Evolutionary conservation across 495 filamentous ascomycete species (phyloP).

Genomic region (Penicillium longicatenatum): DNA sequence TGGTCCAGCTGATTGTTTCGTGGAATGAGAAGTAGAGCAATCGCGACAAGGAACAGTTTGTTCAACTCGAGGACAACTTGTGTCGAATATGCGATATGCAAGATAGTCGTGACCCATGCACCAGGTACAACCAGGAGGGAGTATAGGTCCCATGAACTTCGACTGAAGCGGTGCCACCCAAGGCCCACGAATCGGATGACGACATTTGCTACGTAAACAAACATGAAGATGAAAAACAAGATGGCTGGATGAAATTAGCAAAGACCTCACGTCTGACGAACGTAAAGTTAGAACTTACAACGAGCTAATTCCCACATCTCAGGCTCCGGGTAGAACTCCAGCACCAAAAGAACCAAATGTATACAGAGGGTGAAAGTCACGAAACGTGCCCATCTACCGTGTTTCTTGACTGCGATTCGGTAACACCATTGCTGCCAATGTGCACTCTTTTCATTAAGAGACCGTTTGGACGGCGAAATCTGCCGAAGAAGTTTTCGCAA

Average conservation of each 20-base stretch:
- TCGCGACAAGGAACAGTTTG: slow-evolving; percentile 90
- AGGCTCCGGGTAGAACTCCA: slow-evolving; percentile 82
- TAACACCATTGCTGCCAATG: slow-evolving; percentile 93
- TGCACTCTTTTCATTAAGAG: slow-evolving; percentile 69
- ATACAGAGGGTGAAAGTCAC: slow-evolving; percentile 78
- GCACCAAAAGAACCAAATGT: slow-evolving; percentile 78
- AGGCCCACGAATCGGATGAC: slow-evolving; percentile 83
- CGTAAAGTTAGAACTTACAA: slow-evolving; percentile 33
- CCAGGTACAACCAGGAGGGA: slow-evolving; percentile 85
- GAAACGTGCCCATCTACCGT: slow-evolving; percentile 84
- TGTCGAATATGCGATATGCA: slow-evolving; percentile 57
- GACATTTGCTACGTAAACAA: slow-evolving; percentile 85
- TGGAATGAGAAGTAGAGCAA: slow-evolving; percentile 90
- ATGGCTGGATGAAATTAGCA: slow-evolving; percentile 44
- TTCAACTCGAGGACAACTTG: slow-evolving; percentile 75
- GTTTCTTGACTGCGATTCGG: slow-evolving; percentile 88
- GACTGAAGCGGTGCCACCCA: slow-evolving; percentile 88
- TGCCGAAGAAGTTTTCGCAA: slow-evolving; percentile 90
- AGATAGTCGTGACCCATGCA: slow-evolving; percentile 72
- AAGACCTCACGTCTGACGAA: slow-evolving; percentile 7
- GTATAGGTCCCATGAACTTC: slow-evolving; percentile 95
- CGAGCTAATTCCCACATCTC: slow-evolving; percentile 64
- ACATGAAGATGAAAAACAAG: slow-evolving; percentile 80
- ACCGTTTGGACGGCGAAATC: slow-evolving; percentile 88
- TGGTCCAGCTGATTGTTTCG: slow-evolving; percentile 97